These are phyloP conservation scores for Plasmodium reichenowi DNA, from an alignment of 169 alveolate species.

Conservation along the genomic window DNA sequence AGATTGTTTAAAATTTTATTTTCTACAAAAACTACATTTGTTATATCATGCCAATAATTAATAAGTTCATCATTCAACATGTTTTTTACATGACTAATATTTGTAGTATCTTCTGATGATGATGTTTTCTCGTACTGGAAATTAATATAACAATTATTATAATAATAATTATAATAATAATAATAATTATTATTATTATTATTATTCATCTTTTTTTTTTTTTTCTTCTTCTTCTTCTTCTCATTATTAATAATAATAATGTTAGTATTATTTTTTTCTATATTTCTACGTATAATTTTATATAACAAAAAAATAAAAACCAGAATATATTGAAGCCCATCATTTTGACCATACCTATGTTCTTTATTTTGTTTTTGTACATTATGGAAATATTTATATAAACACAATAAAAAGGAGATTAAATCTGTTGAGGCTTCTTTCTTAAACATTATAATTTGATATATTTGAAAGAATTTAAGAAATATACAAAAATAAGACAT, in stretches of 20 bases:
- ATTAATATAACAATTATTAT: too few species aligned
- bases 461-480: slow-evolving; percentile 6
- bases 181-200: too few species aligned
- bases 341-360: too few species aligned
- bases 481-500: neutral
- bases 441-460: slow-evolving; percentile 15
- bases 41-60: neutral
- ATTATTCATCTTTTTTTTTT: neutral
- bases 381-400: slow-evolving; percentile 20
- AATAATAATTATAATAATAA: too few species aligned
- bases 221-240: neutral
- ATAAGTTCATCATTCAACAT: too few species aligned
- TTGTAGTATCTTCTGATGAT: too few species aligned
- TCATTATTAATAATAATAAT: neutral
- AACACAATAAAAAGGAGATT: slow-evolving; percentile 10
- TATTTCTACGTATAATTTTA: slow-evolving; percentile 18
- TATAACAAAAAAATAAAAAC: slow-evolving; percentile 30
- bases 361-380: slow-evolving; percentile 9
- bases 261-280: neutral
- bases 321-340: slow-evolving; percentile 8
- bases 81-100: too few species aligned
- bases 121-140: too few species aligned
- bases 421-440: slow-evolving; percentile 17
- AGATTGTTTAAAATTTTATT: slow-evolving; percentile 5
- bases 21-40: slow-evolving; percentile 36